Base-by-base conservation (phyloP, 2,329 filamentous ascomycete species). In the Shiraia sp. region DNA sequence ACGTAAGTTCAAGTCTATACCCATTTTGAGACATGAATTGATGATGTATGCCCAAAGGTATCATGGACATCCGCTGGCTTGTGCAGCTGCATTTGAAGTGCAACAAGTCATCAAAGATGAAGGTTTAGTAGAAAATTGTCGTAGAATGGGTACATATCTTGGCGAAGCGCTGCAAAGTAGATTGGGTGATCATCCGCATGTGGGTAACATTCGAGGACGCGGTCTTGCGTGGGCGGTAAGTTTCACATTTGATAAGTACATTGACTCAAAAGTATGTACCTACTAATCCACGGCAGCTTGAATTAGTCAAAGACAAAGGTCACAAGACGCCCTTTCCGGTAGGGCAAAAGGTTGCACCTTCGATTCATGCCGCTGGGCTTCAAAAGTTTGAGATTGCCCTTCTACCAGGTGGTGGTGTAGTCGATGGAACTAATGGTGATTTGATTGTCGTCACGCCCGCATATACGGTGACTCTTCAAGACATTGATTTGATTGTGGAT, bases 361-460 rank as follows among this genome's bases (percentile, higher is more conserved):
- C 40, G 17, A 25, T 30, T n/a, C 46, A 45, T 17, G 14, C 44
- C 73, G 71, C 66, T 19, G 60, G 72, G 53, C 53, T 61, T 32
- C 42, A 60, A n/a, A 61, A 66, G 9, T 74, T 77, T 55, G 73
- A 71, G 40, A 79, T 86, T 49, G 77, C 75, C 2, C 57, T 88
- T 2, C 87, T 88, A 57, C 81, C 81, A 1, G 83, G 82, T 0
- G 70, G 71, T 0, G 84, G 85, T 2, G 81, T 80, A 0, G 79
- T 72, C 0, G 81, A 86, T 33, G 72, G 77, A 1, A 59, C 63
- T 14, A 59, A 61, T 1, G 85, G 86, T 8, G 86, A 90, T 55
- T 83, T 88, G 62, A 70, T 88, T 17, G 73, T 89, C 15, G 55
- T 90, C 6, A 79, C 85, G 2, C 87, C 87, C 4, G 77, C 86